Evolutionary conservation across 2,329 filamentous ascomycete species (phyloP).

Genomic region (Acarospora socialis): DNA sequence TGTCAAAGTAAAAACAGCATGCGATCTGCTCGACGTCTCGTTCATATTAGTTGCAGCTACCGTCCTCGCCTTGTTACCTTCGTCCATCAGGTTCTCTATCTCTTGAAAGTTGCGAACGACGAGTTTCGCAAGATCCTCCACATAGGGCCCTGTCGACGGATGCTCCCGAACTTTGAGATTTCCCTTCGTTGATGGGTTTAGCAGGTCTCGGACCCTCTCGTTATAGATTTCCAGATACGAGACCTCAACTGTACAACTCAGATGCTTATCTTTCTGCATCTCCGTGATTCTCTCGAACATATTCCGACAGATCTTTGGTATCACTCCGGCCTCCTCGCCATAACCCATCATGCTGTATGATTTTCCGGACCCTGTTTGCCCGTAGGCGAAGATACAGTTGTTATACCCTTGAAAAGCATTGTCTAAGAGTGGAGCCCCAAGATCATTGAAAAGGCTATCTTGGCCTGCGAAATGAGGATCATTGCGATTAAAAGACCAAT

Average conservation of each 20-base stretch:
- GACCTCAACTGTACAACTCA: slow-evolving; percentile 87
- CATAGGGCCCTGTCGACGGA: slow-evolving; percentile 92
- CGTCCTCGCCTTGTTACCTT: slow-evolving; percentile 95
- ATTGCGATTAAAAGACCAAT: slow-evolving; percentile 88
- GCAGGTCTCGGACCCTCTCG: slow-evolving; percentile 83
- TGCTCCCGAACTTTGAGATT: slow-evolving; percentile 96
- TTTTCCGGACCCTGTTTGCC: slow-evolving; percentile 95
- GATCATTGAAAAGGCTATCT: slow-evolving; percentile 71
- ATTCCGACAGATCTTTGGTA: slow-evolving; percentile 90
- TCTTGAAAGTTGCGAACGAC: slow-evolving; percentile 87
- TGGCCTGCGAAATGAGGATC: slow-evolving; percentile 80
- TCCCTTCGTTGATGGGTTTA: slow-evolving; percentile 90
- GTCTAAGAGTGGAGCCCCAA: slow-evolving; percentile 81
- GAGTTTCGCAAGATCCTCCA: slow-evolving; percentile 91
- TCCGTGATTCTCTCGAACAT: slow-evolving; percentile 81
- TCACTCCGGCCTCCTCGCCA: slow-evolving; percentile 87
- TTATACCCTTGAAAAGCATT: slow-evolving; percentile 99
- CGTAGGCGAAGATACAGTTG: slow-evolving; percentile 99
- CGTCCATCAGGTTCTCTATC: slow-evolving; percentile 96
- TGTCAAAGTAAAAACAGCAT: slow-evolving; percentile 94
- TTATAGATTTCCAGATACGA: slow-evolving; percentile 99
- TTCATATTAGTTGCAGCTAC: slow-evolving; percentile 99
- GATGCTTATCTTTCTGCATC: slow-evolving; percentile 57
- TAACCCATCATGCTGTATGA: slow-evolving; percentile 99
- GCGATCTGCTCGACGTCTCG: slow-evolving; percentile 94